Base-by-base conservation (phyloP, 2,329 filamentous ascomycete species). In the Colletotrichum kahawae region DNA sequence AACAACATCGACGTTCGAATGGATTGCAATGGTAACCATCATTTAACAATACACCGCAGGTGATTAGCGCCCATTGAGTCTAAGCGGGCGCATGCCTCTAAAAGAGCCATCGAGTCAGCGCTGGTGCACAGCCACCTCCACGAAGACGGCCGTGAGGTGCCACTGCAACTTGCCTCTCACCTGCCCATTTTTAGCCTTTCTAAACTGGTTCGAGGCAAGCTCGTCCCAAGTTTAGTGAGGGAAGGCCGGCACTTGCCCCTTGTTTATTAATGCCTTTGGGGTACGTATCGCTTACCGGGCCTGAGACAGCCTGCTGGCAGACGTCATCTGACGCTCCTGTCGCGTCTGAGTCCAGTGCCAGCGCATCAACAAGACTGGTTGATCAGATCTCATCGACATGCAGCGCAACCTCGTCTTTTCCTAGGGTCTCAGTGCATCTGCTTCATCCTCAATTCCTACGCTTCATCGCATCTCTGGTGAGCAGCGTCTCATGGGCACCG, bases 221-320 rank as follows among this genome's bases (percentile, higher is more conserved):
- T 34, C 57, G 57, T 62, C n/a, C 57, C 57, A 36, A 62, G 12
- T 21, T 62, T 33, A 62, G 29, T 36, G 57, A 62, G 1, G 57
- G 31, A 62, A 21, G 29, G n/a, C 18, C n/a, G 0, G 27, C 29
- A 1, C 4, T 34, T n/a, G 57, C n/a, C 10, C 29, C 29, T 9
- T 60, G 14, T 31, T 31, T 13, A 18, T 29, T 27, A 59, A 59
- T 59, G 56, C 56, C 56, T 59, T 59, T 24, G 31, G 31, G 56
- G 31, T 7, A 59, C 56, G 56, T 51, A 51, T 51, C 1, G n/a
- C n/a, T 27, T 7, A 59, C 24, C 3, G 6, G 1, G 31, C 29
- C 29, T 62, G 57, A 62, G 29, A 62, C 57, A 62, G 12, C 57
- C 57, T 21, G 21, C 29, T 14, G 29, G 57, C 57, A 62, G 57